Percentiles rank a stretch among this genome's conserved stretches.
Conservation (phyloP, 306 rosid genomes). For the Crotalaria pallida region DNA sequence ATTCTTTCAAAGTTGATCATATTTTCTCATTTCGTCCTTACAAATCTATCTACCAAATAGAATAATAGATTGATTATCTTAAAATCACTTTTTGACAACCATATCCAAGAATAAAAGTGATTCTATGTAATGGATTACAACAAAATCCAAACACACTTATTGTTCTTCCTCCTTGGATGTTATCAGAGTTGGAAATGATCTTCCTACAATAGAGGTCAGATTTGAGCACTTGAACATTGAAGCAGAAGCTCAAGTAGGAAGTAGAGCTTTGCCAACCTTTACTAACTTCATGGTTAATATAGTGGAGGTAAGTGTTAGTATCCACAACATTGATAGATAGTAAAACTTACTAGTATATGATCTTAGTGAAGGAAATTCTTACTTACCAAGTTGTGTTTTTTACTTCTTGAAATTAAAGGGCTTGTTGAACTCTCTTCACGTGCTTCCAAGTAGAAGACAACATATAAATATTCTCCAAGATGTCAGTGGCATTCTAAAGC, state of each 20-base stretch:
- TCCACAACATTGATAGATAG: not conserved
- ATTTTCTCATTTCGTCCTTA: too few relatives aligned
- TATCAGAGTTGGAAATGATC: conserved; percentile 61
- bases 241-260: conserved; percentile 71
- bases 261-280: conserved; percentile 68
- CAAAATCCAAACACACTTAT: not conserved
- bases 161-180: not conserved
- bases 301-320: conserved; percentile 38
- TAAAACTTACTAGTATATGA: not conserved
- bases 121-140: too few relatives aligned
- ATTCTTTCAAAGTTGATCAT: too few relatives aligned
- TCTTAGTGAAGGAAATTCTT: conserved; percentile 1
- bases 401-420: conserved; percentile 16
- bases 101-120: too few relatives aligned
- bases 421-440: conserved; percentile 27
- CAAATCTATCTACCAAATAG: too few relatives aligned
- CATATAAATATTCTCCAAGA: conserved; percentile 52
- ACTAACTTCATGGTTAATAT: conserved; percentile 53
- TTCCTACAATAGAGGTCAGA: conserved; percentile 78
- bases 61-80: too few relatives aligned
- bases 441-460: conserved; percentile 32
- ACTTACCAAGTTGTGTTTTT: not conserved
- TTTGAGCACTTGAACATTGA: conserved; percentile 61
- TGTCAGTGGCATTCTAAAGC: conserved; percentile 75
- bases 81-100: too few relatives aligned